Evolutionary conservation across 2,329 filamentous ascomycete genomes (phyloP), one percentile per base, ranked within the genome.

Genomic region (Trichoderma harzianum): DNA sequence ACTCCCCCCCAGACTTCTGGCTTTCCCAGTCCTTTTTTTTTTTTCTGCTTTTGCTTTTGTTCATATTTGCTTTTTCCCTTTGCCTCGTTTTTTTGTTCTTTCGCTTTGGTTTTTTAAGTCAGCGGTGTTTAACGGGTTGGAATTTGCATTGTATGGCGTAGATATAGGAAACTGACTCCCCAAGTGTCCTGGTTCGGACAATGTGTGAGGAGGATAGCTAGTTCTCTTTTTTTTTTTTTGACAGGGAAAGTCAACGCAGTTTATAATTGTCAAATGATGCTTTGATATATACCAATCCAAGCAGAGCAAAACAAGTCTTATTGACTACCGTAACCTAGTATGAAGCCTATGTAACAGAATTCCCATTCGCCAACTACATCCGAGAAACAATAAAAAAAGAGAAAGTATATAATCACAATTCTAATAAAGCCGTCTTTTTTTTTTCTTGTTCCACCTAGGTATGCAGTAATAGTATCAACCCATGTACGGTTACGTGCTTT

Each of bases 71-170:
- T 21, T 43, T 21, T 58, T n/a, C 14, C 21, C 8, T 10, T 6
- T 8, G n/a, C 5, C 21, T 26, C 34, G 24, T 30, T 10, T 51
- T 5, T 51, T 3, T 3, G 5, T 39, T 11, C 7, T 26, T 36
- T 55, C 8, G 21, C 28, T 16, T 39, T 21, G 16, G 8, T 28
- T 21, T 8, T 12, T 51, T 18, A 14, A 24, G 53, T 34, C 21
- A 53, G 26, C 21, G 67, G 67, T 69, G 67, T 69, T 60, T 53
- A 34, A 24, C 53, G 26, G 67, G 6, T 51, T 61, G 67, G 57
- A 69, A 30, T 62, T 34, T 62, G 67, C 67, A 69, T 69, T 69
- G 10, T 62, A 69, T 51, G 67, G 67, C 67, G 67, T 30, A 62
- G 39, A 36, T 53, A 51, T 47, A 36, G 43, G 67, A 39, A 57